phyloP scores from a whole-genome alignment of 495 filamentous ascomycete genomes.

The Neurospora hispaniola region DNA sequence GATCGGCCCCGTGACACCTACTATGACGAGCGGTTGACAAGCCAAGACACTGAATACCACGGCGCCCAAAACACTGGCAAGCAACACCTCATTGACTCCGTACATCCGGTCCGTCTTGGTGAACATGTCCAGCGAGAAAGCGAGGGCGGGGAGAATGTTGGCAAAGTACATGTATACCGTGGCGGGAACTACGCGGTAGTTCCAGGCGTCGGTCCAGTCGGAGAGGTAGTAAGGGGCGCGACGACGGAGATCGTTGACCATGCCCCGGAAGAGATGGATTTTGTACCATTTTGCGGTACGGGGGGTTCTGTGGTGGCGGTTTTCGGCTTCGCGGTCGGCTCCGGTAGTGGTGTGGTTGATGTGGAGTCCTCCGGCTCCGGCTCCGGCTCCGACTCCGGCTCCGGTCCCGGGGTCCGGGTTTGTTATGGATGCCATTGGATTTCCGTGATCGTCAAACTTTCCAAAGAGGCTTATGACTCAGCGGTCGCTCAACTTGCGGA shows the following conservation, averaged over 20 bases:
- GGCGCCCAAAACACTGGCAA: slow-evolving; percentile 67
- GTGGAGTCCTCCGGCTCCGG: slow-evolving; percentile 13
- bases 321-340: not conserved
- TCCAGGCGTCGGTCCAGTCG: slow-evolving; percentile 77
- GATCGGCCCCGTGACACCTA: slow-evolving; percentile 83
- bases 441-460: not conserved
- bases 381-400: not conserved
- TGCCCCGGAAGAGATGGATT: slow-evolving; percentile 51
- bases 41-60: slow-evolving; percentile 67
- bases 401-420: not conserved
- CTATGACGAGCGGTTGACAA: slow-evolving; percentile 75
- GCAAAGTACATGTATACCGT: slow-evolving; percentile 89
- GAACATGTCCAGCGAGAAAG: slow-evolving; percentile 80
- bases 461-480: not conserved
- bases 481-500: not conserved
- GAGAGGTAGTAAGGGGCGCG: slow-evolving; percentile 64
- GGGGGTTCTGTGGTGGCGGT: not conserved
- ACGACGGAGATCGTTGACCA: slow-evolving; percentile 63
- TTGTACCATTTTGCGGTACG: slow-evolving; percentile 42
- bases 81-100: slow-evolving; percentile 75
- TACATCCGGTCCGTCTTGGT: slow-evolving; percentile 69
- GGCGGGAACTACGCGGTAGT: slow-evolving; percentile 71
- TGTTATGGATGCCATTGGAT: not conserved
- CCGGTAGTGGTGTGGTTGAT: slow-evolving; percentile 8
- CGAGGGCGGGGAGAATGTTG: slow-evolving; percentile 72